Conservation (phyloP, 2,329 filamentous ascomycete genomes). For the Pseudogymnoascus sp. region DNA sequence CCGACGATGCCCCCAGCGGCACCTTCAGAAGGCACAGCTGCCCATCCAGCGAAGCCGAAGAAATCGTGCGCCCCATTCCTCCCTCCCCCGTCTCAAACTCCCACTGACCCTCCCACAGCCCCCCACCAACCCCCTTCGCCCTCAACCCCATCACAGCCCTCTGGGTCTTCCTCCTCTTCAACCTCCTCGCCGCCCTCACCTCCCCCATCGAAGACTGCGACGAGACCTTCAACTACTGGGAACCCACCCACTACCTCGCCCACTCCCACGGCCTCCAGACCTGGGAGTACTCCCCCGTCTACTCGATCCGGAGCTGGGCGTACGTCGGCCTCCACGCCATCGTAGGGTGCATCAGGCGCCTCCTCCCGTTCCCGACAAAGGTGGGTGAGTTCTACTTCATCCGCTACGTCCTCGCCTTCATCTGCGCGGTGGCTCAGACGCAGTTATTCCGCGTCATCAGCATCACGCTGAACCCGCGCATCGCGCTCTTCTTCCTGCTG, state of each 20-base stretch:
- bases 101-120: constrained; percentile 6
- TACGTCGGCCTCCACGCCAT: constrained; percentile 76
- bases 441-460: constrained; percentile 72
- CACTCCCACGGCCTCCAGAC: constrained; percentile 93
- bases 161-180: constrained; percentile 68
- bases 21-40: neutral
- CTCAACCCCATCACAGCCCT: constrained; percentile 70
- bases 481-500: constrained; percentile 77
- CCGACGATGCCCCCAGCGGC: neutral
- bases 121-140: constrained; percentile 45
- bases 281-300: constrained; percentile 96
- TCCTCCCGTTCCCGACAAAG: constrained; percentile 56
- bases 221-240: constrained; percentile 99
- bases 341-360: constrained; percentile 55
- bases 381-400: constrained; percentile 79
- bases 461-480: constrained; percentile 67
- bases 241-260: constrained; percentile 86
- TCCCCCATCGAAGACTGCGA: constrained; percentile 96
- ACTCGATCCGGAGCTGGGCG: constrained; percentile 89
- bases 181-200: constrained; percentile 67
- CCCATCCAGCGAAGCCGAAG: neutral
- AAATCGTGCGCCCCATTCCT: neutral
- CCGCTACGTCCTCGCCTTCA: constrained; percentile 62
- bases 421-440: constrained; percentile 76
- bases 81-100: neutral